Evolutionary conservation across 805 yeast species (phyloP).

Genomic region (Yarrowia sp.): DNA sequence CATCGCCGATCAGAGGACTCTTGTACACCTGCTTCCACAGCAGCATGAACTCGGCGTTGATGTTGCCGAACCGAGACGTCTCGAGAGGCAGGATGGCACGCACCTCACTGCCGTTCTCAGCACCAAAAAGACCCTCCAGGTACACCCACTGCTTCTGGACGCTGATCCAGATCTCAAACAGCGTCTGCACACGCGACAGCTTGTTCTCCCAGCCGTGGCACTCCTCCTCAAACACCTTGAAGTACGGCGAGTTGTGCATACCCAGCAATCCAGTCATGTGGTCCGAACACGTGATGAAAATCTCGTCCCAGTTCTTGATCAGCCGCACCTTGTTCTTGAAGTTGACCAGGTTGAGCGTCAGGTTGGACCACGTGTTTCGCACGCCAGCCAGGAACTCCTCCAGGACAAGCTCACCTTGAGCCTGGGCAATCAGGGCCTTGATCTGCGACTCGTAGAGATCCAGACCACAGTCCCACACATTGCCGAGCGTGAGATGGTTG

Average conservation of each 20-base stretch:
- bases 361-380: conserved; percentile 53
- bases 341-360: conserved; percentile 52
- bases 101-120: conserved; percentile 55
- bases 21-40: conserved; percentile 51
- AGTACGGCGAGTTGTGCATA: conserved; percentile 69
- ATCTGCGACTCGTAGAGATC: conserved; percentile 47
- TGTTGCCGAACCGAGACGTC: conserved; percentile 58
- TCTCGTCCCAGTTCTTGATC: conserved; percentile 63
- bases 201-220: conserved; percentile 54
- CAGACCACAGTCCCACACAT: conserved; percentile 60
- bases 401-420: conserved; percentile 68
- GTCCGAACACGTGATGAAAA: conserved; percentile 58
- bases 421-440: conserved; percentile 53
- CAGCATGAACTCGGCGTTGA: conserved; percentile 60
- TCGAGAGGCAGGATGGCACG: conserved; percentile 66
- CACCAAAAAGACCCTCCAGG: conserved; percentile 66
- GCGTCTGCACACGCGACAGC: conserved; percentile 49
- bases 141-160: conserved; percentile 89
- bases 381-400: conserved; percentile 56
- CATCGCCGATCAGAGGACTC: conserved; percentile 54
- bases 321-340: conserved; percentile 54
- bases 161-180: conserved; percentile 74
- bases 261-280: conserved; percentile 62
- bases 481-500: conserved; percentile 48
- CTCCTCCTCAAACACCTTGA: conserved; percentile 57